Conservation (phyloP, 2,329 filamentous ascomycete genomes). For the Ambrosiella xylebori region DNA sequence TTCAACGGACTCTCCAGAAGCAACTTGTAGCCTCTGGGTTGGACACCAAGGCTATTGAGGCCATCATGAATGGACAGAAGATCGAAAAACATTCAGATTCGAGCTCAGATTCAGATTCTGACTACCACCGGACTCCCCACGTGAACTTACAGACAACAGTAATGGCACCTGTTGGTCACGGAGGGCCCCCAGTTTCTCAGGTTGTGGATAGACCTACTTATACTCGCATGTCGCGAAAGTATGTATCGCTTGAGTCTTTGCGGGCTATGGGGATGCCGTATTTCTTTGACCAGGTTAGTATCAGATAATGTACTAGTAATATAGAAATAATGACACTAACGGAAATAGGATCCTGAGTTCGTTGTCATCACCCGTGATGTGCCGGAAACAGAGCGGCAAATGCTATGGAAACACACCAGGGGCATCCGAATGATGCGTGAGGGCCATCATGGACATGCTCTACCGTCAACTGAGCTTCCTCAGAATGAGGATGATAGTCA, state of each 20-base stretch:
- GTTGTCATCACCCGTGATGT: constrained; percentile 60
- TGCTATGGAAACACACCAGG: constrained; percentile 55
- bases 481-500: constrained; percentile 27
- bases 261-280: constrained; percentile 38
- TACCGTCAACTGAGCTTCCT: neutral
- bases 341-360: constrained; percentile 38
- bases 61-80: constrained; percentile 41
- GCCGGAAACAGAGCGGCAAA: constrained; percentile 51
- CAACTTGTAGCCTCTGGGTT: constrained; percentile 41
- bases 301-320: too few species aligned
- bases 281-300: constrained; percentile 33
- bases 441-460: neutral
- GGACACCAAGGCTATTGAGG: constrained; percentile 39
- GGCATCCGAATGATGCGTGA: constrained; percentile 38
- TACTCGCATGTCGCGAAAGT: constrained; percentile 43
- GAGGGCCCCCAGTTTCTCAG: neutral
- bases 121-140: neutral
- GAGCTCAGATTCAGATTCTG: neutral
- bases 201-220: constrained; percentile 32
- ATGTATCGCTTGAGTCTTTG: constrained; percentile 46
- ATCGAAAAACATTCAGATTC: neutral
- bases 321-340: too few species aligned
- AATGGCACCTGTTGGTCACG: neutral
- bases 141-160: neutral
- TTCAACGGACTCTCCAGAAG: constrained; percentile 37